Evolutionary conservation across 2,329 filamentous ascomycete species (phyloP), one percentile per base, ranked within the genome.

Genomic region (Fusarium sp.): DNA sequence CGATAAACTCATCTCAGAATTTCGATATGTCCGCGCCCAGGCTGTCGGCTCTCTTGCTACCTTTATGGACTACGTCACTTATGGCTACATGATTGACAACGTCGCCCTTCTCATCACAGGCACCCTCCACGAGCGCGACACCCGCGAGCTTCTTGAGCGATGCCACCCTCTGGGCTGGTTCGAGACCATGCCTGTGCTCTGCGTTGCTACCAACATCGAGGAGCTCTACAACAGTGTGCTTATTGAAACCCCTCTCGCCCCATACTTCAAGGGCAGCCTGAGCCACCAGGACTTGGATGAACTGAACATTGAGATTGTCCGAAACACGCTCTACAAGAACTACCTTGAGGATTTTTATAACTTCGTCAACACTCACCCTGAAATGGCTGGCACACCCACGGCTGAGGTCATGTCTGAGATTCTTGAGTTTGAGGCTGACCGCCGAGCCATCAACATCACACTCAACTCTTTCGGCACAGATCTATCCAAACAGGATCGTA

Each of bases 81-180:
- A 99, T 80, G 95, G 94, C 68, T 99, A 99, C 86, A 99, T 99
- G 96, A 99, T 99, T 82, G 96, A 99, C 83, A 99, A 99, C 77
- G 94, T 99, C 56, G 96, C 97, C 41, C 91, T 99, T 42, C 90
- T 99, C 77, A 99, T 99, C 81, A 99, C 96, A 24, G 96, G 96
- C 68, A 99, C 96, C 14, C 88, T 99, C 30, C 96, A 99, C 83
- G 97, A 99, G 83, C 90, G 96, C 79, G 96, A 99, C 80, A 99
- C 96, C 6, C 91, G 94, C 65, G 96, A 99, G 83, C 88, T 99
- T 69, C 85, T 99, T 57, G 96, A 98, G 78, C 88, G 96, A 81
- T 99, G 97, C 82, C 97, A 99, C 77, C 96, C 96, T 9, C 88
- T 99, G 10, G 96, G 96, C 74, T 98, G 94, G 94, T 99, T 99